Base-by-base conservation (phyloP, 805 yeast species). In the Cyberlindnera amylophila region DNA sequence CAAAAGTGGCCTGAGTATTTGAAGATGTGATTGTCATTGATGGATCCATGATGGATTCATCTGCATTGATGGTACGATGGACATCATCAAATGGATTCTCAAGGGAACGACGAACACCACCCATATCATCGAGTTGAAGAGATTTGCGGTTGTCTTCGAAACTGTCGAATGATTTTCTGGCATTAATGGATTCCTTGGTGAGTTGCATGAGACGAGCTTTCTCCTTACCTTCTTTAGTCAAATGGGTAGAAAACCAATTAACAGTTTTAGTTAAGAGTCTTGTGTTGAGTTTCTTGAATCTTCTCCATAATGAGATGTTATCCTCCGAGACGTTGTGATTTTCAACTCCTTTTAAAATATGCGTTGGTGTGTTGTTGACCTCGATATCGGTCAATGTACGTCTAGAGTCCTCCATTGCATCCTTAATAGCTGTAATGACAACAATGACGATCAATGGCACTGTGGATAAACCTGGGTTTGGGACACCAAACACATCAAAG, bases 381-480 rank as follows among this genome's bases (percentile, higher is more conserved):
- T 85, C 88, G 56, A 82, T 62, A 63, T 86, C 95, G 28, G 78
- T 64, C 1, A 73, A 66, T 0, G 88, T 80, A 64, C 95, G 74
- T 59, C 89, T 69, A 4, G 86, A 82, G 59, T 86, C 95, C 63
- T 86, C 95, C 38, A 86, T 64, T 1, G 86, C 93, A 62, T 86
- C 93, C 55, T 83, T 83, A 45, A 82, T 67, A 1, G 89, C 90
- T 1, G 95, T 86, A 34, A 86, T 73, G 6, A 69, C 62, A 18
- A 86, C 86, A 64, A 86, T 85, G 38, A 82, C 90, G 62, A 83
- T 80, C 59, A 86, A 71, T 1, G 95, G 95, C 18, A 84, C 91
- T 4, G 86, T 82, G 10, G 85, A 74, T 40, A 86, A 61, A 4
- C 79, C 87, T 1, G 95, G 93, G 46, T 72, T 75, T 9, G 89